Evolutionary conservation across 2,329 filamentous ascomycete species (phyloP), one percentile per base, ranked within the genome.

Genomic region (Ophiostoma triangulosporum): DNA sequence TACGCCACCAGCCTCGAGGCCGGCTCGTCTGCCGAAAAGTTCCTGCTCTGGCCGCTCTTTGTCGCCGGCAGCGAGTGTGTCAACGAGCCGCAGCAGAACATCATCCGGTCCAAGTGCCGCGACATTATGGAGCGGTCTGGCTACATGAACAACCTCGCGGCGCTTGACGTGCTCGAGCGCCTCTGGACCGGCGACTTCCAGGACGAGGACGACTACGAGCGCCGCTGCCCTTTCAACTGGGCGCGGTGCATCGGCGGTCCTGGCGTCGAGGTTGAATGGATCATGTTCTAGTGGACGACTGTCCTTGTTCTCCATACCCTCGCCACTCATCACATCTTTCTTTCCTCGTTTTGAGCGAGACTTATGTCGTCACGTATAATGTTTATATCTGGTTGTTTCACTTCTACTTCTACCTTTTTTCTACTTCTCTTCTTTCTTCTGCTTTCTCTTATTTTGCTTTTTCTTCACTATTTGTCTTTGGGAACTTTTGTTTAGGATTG

Each of bases 1-100:
- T 91, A 94, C 68, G 86, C 93, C 54, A 84, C 83, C 6, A 83
- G 83, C 52, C 81, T 96, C 35, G 82, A 87, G 57, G 76, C 83
- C 3, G 84, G 77, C 38, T 81, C 78, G 61, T 77, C 75, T 48
- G 83, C 84, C 35, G 85, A 95, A 68, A 94, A 95, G 64, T 95
- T 95, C 65, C 71, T 96, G 9, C 78, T 96, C 8, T 96, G 90
- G 91, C 90, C 91, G 3, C 76, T 96, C 3, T 95, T 96, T 65
- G 84, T 96, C 51, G 83, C 85, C 1, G 90, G 90, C 20, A 89
- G 87, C 22, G 91, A 96, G 70, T 95, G 88, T 62, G 84, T 93
- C 58, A 84, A 88, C 59, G 81, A 86, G 62, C 73, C 82, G 50
- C 86, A 95, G 63, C 85, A 90, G 58, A 78, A 80, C 54, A 80